Percentiles rank a stretch among this genome's conserved stretches.
Evolutionary conservation across 257 asterid genomes (phyloP).

Genomic region (Solanum pimpinellifolium): DNA sequence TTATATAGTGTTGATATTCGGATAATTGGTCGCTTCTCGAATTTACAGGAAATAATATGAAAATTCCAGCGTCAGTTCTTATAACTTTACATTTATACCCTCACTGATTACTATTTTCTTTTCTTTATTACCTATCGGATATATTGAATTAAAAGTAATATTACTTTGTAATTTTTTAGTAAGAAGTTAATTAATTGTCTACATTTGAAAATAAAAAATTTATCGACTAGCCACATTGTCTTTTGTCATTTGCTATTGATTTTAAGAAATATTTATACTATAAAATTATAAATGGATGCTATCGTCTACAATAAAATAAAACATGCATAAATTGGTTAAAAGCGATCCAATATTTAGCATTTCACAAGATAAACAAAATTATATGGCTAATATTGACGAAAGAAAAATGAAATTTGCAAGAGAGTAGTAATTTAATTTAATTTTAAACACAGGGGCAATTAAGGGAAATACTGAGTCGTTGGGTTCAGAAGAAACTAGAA

Average conservation of each 20-base stretch:
- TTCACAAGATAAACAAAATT: not conserved
- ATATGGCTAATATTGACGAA: not conserved
- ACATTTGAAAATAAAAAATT: not conserved
- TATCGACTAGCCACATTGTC: not conserved
- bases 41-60: not conserved
- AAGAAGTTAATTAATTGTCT: not conserved
- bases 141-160: not conserved
- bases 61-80: not conserved
- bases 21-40: not conserved
- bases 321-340: not conserved
- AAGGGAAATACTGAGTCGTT: not conserved
- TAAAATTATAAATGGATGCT: not conserved
- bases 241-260: not conserved
- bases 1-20: not conserved
- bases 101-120: accelerated
- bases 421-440: not conserved
- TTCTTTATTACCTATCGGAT: not conserved
- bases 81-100: not conserved
- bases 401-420: not conserved
- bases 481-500: not conserved
- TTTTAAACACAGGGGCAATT: not conserved
- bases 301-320: too few relatives aligned
- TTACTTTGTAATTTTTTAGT: not conserved
- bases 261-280: not conserved
- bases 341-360: not conserved